These are phyloP conservation scores for Camellia granthamiana DNA, from an alignment of 148 eudicot species.

Conservation along the genomic window DNA sequence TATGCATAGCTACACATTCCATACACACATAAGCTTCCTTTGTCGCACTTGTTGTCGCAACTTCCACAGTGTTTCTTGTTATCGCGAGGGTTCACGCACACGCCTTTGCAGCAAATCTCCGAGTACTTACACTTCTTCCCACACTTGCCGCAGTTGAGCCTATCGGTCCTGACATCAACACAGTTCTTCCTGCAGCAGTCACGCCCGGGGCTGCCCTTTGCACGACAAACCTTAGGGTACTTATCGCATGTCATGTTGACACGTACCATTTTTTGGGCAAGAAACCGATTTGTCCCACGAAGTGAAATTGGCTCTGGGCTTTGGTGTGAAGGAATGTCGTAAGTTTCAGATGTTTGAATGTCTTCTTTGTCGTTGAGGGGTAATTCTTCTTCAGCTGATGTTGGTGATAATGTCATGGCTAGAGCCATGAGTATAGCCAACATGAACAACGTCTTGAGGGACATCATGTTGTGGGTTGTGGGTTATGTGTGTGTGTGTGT, in stretches of 20 bases:
- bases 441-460: conserved; percentile 17
- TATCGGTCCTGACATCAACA: conserved; percentile 50
- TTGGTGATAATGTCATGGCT: conserved; percentile 13
- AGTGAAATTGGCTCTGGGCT: conserved; percentile 5
- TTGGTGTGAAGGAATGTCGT: neutral
- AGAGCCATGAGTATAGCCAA: conserved; percentile 20
- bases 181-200: conserved; percentile 65
- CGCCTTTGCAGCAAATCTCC: conserved; percentile 56
- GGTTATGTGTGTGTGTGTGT: too few relatives aligned
- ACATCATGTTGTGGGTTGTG: conserved; percentile 7
- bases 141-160: conserved; percentile 59
- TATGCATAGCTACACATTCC: conserved; percentile 75
- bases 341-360: neutral
- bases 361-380: neutral
- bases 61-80: conserved; percentile 57
- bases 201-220: conserved; percentile 45
- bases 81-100: conserved; percentile 39
- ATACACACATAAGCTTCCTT: conserved; percentile 39
- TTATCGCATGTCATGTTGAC: conserved; percentile 27
- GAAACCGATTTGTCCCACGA: conserved; percentile 6
- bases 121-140: conserved; percentile 53
- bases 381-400: conserved; percentile 4
- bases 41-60: conserved; percentile 51
- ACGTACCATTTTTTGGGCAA: neutral
- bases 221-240: conserved; percentile 51